phyloP scores from a whole-genome alignment of 1,284 basidiomycete species.

The Flammula alnicola region DNA sequence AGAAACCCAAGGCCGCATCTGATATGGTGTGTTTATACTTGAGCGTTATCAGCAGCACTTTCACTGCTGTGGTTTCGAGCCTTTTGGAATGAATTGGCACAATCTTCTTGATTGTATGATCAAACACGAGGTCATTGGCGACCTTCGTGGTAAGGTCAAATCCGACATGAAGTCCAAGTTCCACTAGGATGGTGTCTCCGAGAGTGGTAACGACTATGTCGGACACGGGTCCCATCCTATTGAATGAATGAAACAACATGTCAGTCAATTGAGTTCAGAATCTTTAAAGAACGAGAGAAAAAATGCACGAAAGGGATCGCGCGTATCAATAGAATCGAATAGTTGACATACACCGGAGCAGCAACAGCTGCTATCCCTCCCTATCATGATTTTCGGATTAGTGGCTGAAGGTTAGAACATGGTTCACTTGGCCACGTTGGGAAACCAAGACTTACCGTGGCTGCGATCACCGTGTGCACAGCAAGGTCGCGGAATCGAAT shows the following conservation, averaged over 20 bases:
- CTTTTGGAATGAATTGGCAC: conserved; percentile 56
- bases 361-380: conserved; percentile 60
- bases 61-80: conserved; percentile 62
- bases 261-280: not conserved
- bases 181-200: conserved; percentile 60
- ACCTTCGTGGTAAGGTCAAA: conserved; percentile 55
- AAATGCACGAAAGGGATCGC: not conserved
- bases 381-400: conserved; percentile 34
- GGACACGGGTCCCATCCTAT: conserved; percentile 55
- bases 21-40: conserved; percentile 62
- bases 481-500: conserved; percentile 67
- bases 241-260: conserved; percentile 3
- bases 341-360: conserved; percentile 37
- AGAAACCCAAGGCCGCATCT: conserved; percentile 66
- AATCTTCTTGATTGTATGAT: conserved; percentile 50
- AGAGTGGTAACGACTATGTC: conserved; percentile 54
- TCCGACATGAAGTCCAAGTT: conserved; percentile 57
- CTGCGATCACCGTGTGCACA: conserved; percentile 63
- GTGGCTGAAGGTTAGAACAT: conserved; percentile 10
- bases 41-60: conserved; percentile 61
- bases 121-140: conserved; percentile 59
- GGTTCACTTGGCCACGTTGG: conserved; percentile 1
- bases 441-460: conserved; percentile 48
- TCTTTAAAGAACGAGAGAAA: not conserved
- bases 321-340: not conserved